Evolutionary conservation across 2,329 filamentous ascomycete genomes (phyloP), one percentile per base, ranked within the genome.

Genomic region (Fusarium oligoseptatum): DNA sequence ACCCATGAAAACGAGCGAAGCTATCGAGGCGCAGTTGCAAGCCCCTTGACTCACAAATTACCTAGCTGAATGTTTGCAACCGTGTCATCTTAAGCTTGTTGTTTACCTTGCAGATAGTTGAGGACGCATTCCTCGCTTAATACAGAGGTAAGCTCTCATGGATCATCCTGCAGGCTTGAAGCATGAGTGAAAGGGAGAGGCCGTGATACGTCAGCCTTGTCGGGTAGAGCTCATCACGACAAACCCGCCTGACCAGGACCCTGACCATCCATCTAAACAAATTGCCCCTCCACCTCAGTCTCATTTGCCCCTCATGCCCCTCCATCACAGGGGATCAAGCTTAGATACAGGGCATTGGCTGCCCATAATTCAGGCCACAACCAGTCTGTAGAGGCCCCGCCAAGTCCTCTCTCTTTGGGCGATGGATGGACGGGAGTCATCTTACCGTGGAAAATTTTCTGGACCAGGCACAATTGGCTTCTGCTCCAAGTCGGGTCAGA

Each of bases 381-480:
- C 29, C 55, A 71, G 62, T 56, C 43, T 41, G 12, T 2, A 27
- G 56, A 27, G 32, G 52, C 71, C 70, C 34, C 24, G 11, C 37
- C 37, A 34, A 22, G 20, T n/a, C 34, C 12, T 43, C 24, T 27
- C 37, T 29, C 64, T 22, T 55, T 62, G 34, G 70, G 22, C 11
- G 24, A 22, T 36, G 45, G 27, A 52, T 32, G 48, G 48, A 52
- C 27, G 27, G 48, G 15, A 52, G 60, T 20, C 24, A 32, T 61
- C 24, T 20, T 37, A 12, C 48, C 50, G 48, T 52, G 57, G 45
- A 73, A 55, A 70, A 58, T 64, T 73, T 70, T 60, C 37, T 60
- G 63, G 62, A 48, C 57, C 48, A 57, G 48, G 55, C 22, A 64
- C 66, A 69, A 74, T 69, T 68, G 68, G 60, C 57, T 41, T 68